Evolutionary conservation across 768 basidiomycete species (phyloP), one percentile per base, ranked within the genome.

Genomic region (Psilocybe subaeruginosa): DNA sequence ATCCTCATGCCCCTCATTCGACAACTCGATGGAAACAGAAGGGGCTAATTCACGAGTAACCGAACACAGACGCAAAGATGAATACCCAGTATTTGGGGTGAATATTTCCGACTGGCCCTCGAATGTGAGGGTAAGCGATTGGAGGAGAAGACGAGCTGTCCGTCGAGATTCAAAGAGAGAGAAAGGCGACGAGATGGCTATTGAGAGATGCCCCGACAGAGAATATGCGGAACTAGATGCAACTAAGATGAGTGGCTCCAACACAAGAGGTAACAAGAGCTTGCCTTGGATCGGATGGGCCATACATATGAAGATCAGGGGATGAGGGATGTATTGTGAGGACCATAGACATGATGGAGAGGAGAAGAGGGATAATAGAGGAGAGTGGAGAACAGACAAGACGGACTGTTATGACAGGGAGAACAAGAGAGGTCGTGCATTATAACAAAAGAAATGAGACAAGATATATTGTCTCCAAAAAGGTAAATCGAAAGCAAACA

Each of bases 91-190:
- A 43, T 74, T 75, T 5, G 84, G 81, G 9, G 88, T 84, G 62
- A 89, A 77, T 23, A 87, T 80, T 71, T 97, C 95, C 17, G 87
- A 82, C 73, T 94, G 92, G 29, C 95, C 95, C 68, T 97, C 95
- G 60, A 97, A 93, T 3, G 85, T 87, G 66, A 97, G 71, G 46
- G 79, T 74, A 41, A 97, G 77, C 1, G 92, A 94, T 63, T 86
- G 83, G 17, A 95, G 82, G 4, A 89, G 70, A 45, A 88, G 70
- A 41, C 77, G 82, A 8, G 80, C 73, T 0, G 86, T 73, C 51
- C 78, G 76, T 59, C 80, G 82, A 61, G 80, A 79, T 61, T 82
- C 81, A 63, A 90, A 87, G 27, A 89, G 68, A 9, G 84, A 84
- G 55, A 73, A 79, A 1, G 87, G 76, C 0, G 90, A 80, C 3